Conservation (phyloP, 371 early-diverging fungal genomes). For the Mortierella sp. region DNA sequence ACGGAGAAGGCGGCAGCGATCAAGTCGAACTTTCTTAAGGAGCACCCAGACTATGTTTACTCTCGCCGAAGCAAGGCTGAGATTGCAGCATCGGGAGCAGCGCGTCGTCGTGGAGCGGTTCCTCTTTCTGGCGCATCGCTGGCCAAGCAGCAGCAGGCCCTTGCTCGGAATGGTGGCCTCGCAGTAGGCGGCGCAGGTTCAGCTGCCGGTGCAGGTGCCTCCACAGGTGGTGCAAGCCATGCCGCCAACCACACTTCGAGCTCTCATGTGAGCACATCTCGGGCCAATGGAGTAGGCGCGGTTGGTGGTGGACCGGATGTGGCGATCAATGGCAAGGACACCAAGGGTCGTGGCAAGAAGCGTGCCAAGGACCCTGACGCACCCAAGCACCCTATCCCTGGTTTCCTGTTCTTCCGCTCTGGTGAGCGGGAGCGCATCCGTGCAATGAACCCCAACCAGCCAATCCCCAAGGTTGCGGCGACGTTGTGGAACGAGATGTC, state of each 20-base stretch:
- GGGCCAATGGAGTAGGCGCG: constrained; percentile 21
- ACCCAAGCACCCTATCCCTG: constrained; percentile 88
- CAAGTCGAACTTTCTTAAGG: constrained; percentile 71
- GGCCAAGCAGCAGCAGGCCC: constrained; percentile 41
- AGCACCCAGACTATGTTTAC: constrained; percentile 74
- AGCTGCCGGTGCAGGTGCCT: neutral
- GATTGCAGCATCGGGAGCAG: constrained; percentile 64
- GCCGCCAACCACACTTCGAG: neutral
- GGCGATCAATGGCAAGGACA: constrained; percentile 53
- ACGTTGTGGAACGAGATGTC: constrained; percentile 73
- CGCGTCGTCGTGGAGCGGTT: constrained; percentile 30
- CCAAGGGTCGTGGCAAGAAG: constrained; percentile 64
- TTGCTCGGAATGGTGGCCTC: neutral
- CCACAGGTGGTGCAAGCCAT: neutral
- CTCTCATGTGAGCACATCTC: neutral
- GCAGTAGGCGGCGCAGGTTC: neutral
- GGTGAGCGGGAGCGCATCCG: constrained; percentile 72
- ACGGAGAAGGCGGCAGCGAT: constrained; percentile 55
- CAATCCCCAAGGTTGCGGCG: constrained; percentile 76
- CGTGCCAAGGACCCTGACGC: constrained; percentile 72
- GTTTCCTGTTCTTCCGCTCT: constrained; percentile 77
- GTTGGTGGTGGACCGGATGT: constrained; percentile 6
- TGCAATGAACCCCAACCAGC: constrained; percentile 70
- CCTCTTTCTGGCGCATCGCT: constrained; percentile 2
- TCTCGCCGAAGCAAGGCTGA: constrained; percentile 75